A percentile compares a stretch with the other conserved stretches of the same genome.
Evolutionary conservation across 2,329 filamentous ascomycete genomes (phyloP).

Genomic region (Alternaria sp.): DNA sequence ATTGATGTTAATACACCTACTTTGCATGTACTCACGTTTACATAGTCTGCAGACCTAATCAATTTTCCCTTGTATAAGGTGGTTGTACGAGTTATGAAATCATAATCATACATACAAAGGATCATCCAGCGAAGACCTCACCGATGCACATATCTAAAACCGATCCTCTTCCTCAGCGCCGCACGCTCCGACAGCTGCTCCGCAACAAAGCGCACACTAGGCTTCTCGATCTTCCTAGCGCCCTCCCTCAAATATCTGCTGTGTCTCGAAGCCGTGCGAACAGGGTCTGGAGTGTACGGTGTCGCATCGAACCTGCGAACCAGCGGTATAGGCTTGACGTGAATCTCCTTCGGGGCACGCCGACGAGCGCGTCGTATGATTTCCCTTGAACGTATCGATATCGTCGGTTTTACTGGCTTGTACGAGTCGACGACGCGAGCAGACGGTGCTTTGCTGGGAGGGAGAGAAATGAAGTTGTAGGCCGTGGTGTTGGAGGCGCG

Average conservation of each 20-base stretch:
- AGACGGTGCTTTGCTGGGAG: background rate
- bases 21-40: no score
- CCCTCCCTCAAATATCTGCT: conserved; percentile 12
- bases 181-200: background rate
- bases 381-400: background rate
- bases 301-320: conserved; percentile 6
- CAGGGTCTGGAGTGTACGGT: conserved; percentile 3
- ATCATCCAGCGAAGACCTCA: no score
- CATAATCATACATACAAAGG: no score
- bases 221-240: background rate
- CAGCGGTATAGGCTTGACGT: background rate
- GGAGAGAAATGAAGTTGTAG: conserved; percentile 5
- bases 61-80: no score
- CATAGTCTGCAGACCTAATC: no score
- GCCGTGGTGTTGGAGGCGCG: background rate
- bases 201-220: background rate
- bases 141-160: background rate
- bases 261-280: background rate
- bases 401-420: conserved; percentile 1
- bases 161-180: background rate
- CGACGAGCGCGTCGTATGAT: conserved; percentile 3
- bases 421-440: background rate
- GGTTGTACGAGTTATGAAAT: no score
- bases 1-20: no score
- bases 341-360: background rate